These are phyloP conservation scores for Sisymbrium altissimum DNA, from an alignment of 345 rosid species.

Conservation along the genomic window DNA sequence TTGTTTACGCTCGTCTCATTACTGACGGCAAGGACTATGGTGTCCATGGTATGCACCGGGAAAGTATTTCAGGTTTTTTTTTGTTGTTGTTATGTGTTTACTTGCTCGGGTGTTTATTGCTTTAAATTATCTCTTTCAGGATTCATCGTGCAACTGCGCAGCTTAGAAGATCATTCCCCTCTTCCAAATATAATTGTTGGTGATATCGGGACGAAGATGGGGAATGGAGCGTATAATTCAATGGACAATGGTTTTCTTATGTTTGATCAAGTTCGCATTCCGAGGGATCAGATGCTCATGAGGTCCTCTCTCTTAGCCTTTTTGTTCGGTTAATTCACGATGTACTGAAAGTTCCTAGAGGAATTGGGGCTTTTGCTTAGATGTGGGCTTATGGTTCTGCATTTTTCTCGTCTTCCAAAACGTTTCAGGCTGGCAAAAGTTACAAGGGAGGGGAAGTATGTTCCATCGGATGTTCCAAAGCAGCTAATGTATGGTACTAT, in stretches of 20 bases:
- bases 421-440: slow-evolving; percentile 77
- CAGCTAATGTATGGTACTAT: slow-evolving; percentile 94
- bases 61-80: background rate
- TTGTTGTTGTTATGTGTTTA: background rate
- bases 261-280: slow-evolving; percentile 91
- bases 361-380: background rate
- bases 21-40: slow-evolving; percentile 76
- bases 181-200: slow-evolving; percentile 91
- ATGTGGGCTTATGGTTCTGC: slow-evolving; percentile 7
- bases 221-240: slow-evolving; percentile 85
- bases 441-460: slow-evolving; percentile 82
- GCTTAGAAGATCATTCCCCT: slow-evolving; percentile 93
- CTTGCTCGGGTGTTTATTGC: slow-evolving; percentile 9
- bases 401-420: slow-evolving; percentile 23
- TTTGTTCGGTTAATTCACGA: background rate
- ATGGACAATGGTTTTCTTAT: slow-evolving; percentile 95
- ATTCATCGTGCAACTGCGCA: slow-evolving; percentile 90
- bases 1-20: slow-evolving; percentile 89
- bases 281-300: slow-evolving; percentile 94
- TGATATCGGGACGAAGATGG: slow-evolving; percentile 94
- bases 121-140: slow-evolving; percentile 49
- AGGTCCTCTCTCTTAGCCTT: slow-evolving; percentile 42
- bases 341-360: background rate
- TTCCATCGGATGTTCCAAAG: slow-evolving; percentile 77
- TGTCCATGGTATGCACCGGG: slow-evolving; percentile 64